These are phyloP conservation scores for Lepidopterella palustris DNA, from an alignment of 495 filamentous ascomycete species.

Conservation along the genomic window DNA sequence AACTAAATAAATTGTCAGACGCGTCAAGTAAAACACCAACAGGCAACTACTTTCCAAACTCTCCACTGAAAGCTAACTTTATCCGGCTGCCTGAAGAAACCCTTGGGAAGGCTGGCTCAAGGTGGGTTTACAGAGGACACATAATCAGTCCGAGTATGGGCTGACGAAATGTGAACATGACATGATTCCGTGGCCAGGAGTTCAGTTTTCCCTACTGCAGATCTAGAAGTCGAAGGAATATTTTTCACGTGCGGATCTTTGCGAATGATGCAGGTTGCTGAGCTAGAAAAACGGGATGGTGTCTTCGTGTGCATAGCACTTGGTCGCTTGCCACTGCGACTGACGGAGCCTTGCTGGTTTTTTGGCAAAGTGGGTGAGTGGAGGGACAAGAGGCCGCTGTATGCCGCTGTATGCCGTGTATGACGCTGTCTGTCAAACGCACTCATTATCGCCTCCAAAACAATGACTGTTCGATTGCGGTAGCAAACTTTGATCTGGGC, in stretches of 20 bases:
- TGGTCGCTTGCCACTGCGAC: neutral
- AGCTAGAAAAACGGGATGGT: neutral
- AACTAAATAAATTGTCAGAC: neutral
- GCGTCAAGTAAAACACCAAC: neutral
- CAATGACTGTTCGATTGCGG: neutral
- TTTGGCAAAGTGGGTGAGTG: neutral
- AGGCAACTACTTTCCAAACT: neutral
- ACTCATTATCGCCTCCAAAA: too few relatives aligned
- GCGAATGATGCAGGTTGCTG: neutral
- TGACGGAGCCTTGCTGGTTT: neutral
- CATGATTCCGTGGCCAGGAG: neutral
- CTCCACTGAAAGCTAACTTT: neutral
- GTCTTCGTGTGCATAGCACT: neutral
- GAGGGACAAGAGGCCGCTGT: neutral
- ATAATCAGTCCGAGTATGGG: neutral
- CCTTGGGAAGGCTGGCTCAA: neutral
- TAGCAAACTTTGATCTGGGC: neutral
- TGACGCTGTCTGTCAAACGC: too few relatives aligned
- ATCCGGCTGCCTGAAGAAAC: neutral
- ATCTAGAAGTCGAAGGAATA: neutral
- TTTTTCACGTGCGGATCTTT: neutral
- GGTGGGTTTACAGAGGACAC: neutral
- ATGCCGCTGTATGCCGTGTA: neutral
- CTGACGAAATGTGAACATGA: neutral
- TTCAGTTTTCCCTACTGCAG: neutral